Evolutionary conservation across 768 basidiomycete species (phyloP).

Genomic region (Naganishia friedmannii): DNA sequence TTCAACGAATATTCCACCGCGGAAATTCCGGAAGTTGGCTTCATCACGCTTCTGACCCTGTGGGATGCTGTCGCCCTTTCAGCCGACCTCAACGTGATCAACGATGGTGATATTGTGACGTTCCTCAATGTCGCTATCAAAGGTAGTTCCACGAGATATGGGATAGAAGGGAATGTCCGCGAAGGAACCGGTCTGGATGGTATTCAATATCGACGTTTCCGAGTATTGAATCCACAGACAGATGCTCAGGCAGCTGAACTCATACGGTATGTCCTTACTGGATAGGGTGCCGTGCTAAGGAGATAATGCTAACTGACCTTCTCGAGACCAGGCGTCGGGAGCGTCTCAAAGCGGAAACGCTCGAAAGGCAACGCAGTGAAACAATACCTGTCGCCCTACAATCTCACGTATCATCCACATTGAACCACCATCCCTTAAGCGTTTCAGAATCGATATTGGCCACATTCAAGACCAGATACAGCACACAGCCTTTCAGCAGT

Average conservation of each 20-base stretch:
- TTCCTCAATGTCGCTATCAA: slow-evolving; percentile 18
- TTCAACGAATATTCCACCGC: not conserved
- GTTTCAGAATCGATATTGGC: not conserved
- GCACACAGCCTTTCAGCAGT: not conserved
- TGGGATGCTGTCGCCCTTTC: slow-evolving; percentile 13
- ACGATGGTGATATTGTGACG: slow-evolving; percentile 13
- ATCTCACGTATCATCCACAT: not conserved
- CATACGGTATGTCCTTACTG: not conserved
- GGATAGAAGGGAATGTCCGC: slow-evolving; percentile 17
- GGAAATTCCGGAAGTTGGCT: slow-evolving; percentile 15
- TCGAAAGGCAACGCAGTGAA: not conserved
- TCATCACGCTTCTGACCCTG: slow-evolving; percentile 6
- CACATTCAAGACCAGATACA: not conserved
- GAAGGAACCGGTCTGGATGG: not conserved
- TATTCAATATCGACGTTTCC: not conserved
- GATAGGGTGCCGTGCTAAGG: not conserved
- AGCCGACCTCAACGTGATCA: slow-evolving; percentile 17
- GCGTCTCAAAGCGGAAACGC: slow-evolving; percentile 4
- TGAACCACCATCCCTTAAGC: not conserved
- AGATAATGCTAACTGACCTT: not conserved
- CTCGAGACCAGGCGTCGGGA: not conserved
- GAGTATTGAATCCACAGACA: not conserved
- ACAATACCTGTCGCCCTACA: not conserved
- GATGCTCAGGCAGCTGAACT: not conserved
- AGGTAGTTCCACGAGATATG: not conserved